These are phyloP conservation scores for Russula sp. DNA, from an alignment of 768 basidiomycete genomes.

Conservation along the genomic window DNA sequence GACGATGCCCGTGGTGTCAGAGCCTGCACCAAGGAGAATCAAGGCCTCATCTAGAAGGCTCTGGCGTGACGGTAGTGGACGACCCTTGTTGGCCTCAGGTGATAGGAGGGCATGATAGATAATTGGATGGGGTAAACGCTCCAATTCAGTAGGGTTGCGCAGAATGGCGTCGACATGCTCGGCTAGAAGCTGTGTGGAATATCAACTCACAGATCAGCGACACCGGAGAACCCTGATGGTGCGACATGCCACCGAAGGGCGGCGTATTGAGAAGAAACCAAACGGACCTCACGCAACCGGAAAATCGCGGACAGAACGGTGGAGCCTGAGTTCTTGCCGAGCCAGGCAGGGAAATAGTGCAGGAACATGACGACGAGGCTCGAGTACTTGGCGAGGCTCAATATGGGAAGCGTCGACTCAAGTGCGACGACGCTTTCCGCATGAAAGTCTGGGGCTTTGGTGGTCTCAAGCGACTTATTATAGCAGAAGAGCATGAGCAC, in stretches of 20 bases:
- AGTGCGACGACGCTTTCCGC: slow-evolving; percentile 27
- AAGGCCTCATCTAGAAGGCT: slow-evolving; percentile 25
- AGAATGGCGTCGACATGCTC: slow-evolving; percentile 23
- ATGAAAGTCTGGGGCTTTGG: slow-evolving; percentile 29
- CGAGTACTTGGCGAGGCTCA: slow-evolving; percentile 12
- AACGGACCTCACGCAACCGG: slow-evolving; percentile 13
- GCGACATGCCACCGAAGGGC: neutral
- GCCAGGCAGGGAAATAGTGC: neutral
- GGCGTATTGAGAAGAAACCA: slow-evolving; percentile 1
- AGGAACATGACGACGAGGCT: neutral
- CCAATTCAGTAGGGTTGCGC: slow-evolving; percentile 24
- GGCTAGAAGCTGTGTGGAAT: slow-evolving; percentile 9
- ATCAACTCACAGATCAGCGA: slow-evolving; percentile 1
- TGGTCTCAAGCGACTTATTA: slow-evolving; percentile 27
- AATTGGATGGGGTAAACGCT: slow-evolving; percentile 29
- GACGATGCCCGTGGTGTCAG: slow-evolving; percentile 38
- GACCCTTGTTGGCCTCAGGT: slow-evolving; percentile 22
- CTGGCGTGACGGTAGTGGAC: slow-evolving; percentile 26
- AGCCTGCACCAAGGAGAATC: slow-evolving; percentile 34
- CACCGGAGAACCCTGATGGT: neutral
- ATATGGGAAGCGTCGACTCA: slow-evolving; percentile 5
- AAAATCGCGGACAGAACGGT: neutral
- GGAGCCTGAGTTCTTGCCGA: slow-evolving; percentile 5
- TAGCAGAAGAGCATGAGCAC: slow-evolving; percentile 37
- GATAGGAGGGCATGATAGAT: slow-evolving; percentile 32